A percentile compares a stretch with the other conserved stretches of the same genome.
Conservation (phyloP, 2,329 filamentous ascomycete genomes). For the Cercospora citrullina region DNA sequence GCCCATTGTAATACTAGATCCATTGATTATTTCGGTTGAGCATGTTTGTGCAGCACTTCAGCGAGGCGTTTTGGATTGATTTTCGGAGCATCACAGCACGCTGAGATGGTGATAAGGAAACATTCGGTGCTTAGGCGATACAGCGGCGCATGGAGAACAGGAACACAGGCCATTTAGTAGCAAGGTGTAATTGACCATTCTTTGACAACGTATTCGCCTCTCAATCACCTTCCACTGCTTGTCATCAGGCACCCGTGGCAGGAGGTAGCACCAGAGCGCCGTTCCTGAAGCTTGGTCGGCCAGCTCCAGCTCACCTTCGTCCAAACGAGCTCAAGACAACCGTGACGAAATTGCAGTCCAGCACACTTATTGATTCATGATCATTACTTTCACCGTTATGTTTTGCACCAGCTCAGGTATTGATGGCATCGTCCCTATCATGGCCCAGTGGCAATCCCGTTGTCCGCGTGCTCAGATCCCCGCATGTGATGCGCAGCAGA, state of each 20-base stretch:
- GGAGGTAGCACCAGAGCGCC: background rate
- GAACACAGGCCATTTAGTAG: background rate
- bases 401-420: background rate
- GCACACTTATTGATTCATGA: too few species aligned
- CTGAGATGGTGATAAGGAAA: background rate
- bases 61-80: constrained; percentile 20
- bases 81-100: constrained; percentile 1
- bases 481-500: constrained; percentile 3
- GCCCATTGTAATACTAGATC: background rate
- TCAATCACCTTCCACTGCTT: background rate
- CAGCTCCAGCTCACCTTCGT: background rate
- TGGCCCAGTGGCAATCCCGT: constrained; percentile 5
- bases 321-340: background rate
- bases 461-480: constrained; percentile 4
- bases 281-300: constrained; percentile 2
- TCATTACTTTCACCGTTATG: background rate
- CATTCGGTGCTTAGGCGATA: background rate
- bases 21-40: background rate
- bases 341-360: background rate
- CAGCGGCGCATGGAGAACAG: background rate
- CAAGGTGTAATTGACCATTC: background rate
- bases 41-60: constrained; percentile 10
- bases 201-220: background rate
- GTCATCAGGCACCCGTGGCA: background rate
- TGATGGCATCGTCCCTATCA: background rate